These are phyloP conservation scores for Nannochloris sp. DNA, from an alignment of 139 green algal species.

Conservation along the genomic window DNA sequence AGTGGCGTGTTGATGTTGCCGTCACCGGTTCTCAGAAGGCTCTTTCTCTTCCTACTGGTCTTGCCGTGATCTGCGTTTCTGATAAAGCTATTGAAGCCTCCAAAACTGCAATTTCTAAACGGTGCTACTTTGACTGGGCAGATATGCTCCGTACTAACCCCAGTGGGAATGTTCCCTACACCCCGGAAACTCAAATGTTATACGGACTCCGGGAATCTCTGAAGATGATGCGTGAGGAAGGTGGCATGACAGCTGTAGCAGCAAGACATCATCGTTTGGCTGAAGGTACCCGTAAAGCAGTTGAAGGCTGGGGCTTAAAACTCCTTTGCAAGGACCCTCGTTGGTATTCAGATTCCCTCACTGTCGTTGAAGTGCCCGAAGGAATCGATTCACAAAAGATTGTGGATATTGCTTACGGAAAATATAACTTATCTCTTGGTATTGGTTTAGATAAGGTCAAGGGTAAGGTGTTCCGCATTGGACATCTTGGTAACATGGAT, in stretches of 20 bases:
- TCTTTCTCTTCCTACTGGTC: constrained; percentile 88
- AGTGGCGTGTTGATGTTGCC: constrained; percentile 93
- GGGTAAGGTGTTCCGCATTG: constrained; percentile 97
- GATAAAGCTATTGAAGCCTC: constrained; percentile 71
- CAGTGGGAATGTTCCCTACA: constrained; percentile 69
- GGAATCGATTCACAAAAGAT: constrained; percentile 82
- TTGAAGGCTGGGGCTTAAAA: constrained; percentile 86
- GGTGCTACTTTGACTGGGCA: constrained; percentile 87
- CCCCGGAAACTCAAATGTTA: constrained; percentile 71
- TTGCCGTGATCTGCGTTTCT: constrained; percentile 75
- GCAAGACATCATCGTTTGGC: constrained; percentile 77
- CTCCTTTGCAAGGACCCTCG: constrained; percentile 82
- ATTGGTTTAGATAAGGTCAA: constrained; percentile 78
- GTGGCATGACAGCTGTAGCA: constrained; percentile 82
- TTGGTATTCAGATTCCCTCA: constrained; percentile 86
- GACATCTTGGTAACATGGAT: constrained; percentile 96
- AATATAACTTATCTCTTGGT: constrained; percentile 94
- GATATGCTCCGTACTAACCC: constrained; percentile 50
- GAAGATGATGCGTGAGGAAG: constrained; percentile 70
- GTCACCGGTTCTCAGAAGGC: constrained; percentile 96
- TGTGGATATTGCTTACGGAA: constrained; percentile 79
- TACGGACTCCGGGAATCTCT: constrained; percentile 81
- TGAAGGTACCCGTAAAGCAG: constrained; percentile 69
- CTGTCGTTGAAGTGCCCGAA: constrained; percentile 80
- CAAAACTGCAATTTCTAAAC: constrained; percentile 62